Base-by-base conservation (phyloP, 176 grass and related monocot genomes). In the Poa annua region DNA sequence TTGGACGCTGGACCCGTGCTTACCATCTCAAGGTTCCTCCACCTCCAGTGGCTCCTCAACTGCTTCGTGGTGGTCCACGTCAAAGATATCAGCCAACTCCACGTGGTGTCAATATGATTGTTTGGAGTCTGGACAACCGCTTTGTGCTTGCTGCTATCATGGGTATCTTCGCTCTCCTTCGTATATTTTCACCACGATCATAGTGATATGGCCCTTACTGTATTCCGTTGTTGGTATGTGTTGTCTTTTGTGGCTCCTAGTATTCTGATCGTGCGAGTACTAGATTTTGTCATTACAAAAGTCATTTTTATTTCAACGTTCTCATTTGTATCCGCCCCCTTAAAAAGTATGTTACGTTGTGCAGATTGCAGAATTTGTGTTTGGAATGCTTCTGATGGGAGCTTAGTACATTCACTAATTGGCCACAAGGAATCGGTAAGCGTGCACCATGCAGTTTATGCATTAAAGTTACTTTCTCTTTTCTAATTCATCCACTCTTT, bases 281-380 rank as follows among this genome's bases (percentile, higher is more conserved):
- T 75, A 14, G 14, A 49, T 78, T 21, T 81, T 61, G 15, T 81
- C 66, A 32, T 76, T 35, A 47, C 49, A 72, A 69, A 62, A 32
- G 71, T 42, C 35, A 57, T 78, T 39, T 80, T 49, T 61, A 21
- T 62, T 17, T 57, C 80, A 9, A 81, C 74, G 10, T 68, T 26
- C 3, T 65, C 41, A 73, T 83, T 29, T 73, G 66, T 41, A 77
- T 68, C 69, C 69, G 55, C 66, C 20, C 60, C 29, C 20, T 42
- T 87, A 50, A 75, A 60, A 41, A 49, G 61, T 79, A 26, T 74
- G 11, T 53, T 83, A 57, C 82, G 26, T 85, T 84, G 10, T 63
- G 51, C 82, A 98, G 96, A 98, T 91, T 98, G 96, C 89, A 95
- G 96, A 91, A 98, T 98, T 83, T 98, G 96, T 93, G 96, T 98